These are phyloP conservation scores for Stentor coeruleus DNA, from an alignment of 73 alveolate species.

Conservation along the genomic window DNA sequence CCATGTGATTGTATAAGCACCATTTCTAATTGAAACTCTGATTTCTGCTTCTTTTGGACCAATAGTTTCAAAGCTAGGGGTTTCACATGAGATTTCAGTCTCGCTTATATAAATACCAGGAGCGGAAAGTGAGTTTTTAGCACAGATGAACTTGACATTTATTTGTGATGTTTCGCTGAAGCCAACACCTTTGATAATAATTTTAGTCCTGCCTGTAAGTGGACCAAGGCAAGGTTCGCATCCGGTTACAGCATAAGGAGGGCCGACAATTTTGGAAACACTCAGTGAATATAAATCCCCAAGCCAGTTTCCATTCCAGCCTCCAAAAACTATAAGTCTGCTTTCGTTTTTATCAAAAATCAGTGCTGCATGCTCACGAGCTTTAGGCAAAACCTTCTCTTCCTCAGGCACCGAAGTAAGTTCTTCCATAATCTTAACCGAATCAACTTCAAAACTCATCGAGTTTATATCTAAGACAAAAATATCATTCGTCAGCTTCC, in stretches of 20 bases:
- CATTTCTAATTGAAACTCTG: slow-evolving; percentile 86
- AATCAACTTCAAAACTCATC: slow-evolving; percentile 69
- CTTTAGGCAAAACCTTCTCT: slow-evolving; percentile 65
- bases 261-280: slow-evolving; percentile 97
- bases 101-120: slow-evolving; percentile 84
- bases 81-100: slow-evolving; percentile 86
- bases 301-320: slow-evolving; percentile 98
- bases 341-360: slow-evolving; percentile 84
- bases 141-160: slow-evolving; percentile 86
- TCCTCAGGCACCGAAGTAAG: background rate
- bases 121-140: slow-evolving; percentile 82
- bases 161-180: slow-evolving; percentile 75
- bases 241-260: slow-evolving; percentile 93
- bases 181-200: slow-evolving; percentile 78
- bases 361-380: slow-evolving; percentile 94
- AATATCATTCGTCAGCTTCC: slow-evolving; percentile 57
- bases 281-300: slow-evolving; percentile 86
- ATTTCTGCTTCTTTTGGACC: slow-evolving; percentile 98
- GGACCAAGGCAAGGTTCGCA: slow-evolving; percentile 94
- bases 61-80: slow-evolving; percentile 92
- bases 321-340: slow-evolving; percentile 92
- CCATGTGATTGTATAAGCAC: slow-evolving; percentile 92
- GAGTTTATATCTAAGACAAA: slow-evolving; percentile 79
- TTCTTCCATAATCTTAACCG: slow-evolving; percentile 14
- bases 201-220: slow-evolving; percentile 86